Evolutionary conservation across 495 filamentous ascomycete genomes (phyloP).

Genomic region (Xanthoparmelia taractica): DNA sequence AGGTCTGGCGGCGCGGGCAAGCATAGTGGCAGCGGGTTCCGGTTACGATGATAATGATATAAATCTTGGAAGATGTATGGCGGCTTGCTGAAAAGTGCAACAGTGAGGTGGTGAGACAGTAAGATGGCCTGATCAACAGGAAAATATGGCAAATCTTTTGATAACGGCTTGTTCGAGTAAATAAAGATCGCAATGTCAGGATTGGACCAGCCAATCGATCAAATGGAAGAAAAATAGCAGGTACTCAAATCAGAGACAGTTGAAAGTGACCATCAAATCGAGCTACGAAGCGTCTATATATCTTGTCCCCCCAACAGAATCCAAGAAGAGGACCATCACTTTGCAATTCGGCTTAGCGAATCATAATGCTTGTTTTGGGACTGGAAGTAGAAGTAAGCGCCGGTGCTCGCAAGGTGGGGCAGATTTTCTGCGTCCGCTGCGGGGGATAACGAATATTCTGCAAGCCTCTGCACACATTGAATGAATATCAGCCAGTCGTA

Average conservation of each 20-base stretch:
- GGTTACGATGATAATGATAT: background rate
- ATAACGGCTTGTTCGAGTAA: background rate
- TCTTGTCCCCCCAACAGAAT: slow-evolving; percentile 6
- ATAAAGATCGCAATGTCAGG: slow-evolving; percentile 1
- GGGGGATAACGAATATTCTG: slow-evolving; percentile 7
- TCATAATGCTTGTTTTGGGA: slow-evolving; percentile 6
- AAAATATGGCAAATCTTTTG: background rate
- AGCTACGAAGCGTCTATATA: slow-evolving; percentile 16
- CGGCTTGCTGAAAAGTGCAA: background rate
- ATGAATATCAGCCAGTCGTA: background rate
- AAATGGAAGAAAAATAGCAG: background rate
- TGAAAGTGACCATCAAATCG: background rate
- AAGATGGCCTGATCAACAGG: slow-evolving; percentile 16
- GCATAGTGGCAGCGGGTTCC: slow-evolving; percentile 30
- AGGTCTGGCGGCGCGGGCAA: slow-evolving; percentile 35
- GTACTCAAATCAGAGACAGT: slow-evolving; percentile 4
- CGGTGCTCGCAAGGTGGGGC: background rate
- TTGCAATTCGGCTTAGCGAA: slow-evolving; percentile 8
- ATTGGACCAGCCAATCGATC: slow-evolving; percentile 26
- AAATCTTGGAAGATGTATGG: background rate
- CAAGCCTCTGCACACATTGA: slow-evolving; percentile 15
- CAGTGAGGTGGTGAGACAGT: background rate
- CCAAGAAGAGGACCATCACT: background rate
- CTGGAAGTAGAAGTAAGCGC: too few relatives aligned
- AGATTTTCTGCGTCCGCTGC: background rate